Evolutionary conservation across 305 asterid genomes (phyloP), one percentile per base, ranked within the genome.

Genomic region (Coffea humblotiana): DNA sequence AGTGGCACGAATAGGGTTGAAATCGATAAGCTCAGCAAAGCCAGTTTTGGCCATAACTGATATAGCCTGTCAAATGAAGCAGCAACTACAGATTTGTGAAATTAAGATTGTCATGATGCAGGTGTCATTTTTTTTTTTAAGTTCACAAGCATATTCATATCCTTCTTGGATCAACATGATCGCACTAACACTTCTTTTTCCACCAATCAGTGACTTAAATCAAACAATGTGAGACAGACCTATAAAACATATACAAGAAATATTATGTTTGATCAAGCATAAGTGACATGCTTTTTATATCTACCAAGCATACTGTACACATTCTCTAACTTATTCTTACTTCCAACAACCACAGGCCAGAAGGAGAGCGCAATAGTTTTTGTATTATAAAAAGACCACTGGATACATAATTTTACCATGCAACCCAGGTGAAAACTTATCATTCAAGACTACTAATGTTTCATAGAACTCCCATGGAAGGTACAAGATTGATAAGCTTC

Each of bases 11-110:
- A 95, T 90, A 23, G 98, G 99, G 78, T 95, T 93, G 89, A 95
- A 95, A 87, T 92, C 98, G 70, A 95, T 95, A 64, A 95, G 96
- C 81, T 92, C 91, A 21, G 99, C 98, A 29, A 92, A 89, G 25
- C 99, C 98, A 66, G 94, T 88, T 85, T 92, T 91, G 74, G 97
- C 98, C 99, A 95, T 95, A 81, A 92, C 91, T 8, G 97, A 92
- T 78, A 93, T 93, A 60, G 99, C 99, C 98, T 95, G 94, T 60
- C 77, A 69, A 51, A 65, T 76, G 29, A 64, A 82, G 32, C 74
- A 49, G n/a, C 35, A 27, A 68, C 12, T 29, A 15, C 6, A 19
- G 49, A n/a, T 52, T 2, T 37, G 13, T n/a, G 23, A 37, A 68
- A 32, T 47, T 13, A 69, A 48, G 32, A 67, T 63, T 63, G 48